Conservation (phyloP, 305 asterid species). For the Rubia tinctorum region DNA sequence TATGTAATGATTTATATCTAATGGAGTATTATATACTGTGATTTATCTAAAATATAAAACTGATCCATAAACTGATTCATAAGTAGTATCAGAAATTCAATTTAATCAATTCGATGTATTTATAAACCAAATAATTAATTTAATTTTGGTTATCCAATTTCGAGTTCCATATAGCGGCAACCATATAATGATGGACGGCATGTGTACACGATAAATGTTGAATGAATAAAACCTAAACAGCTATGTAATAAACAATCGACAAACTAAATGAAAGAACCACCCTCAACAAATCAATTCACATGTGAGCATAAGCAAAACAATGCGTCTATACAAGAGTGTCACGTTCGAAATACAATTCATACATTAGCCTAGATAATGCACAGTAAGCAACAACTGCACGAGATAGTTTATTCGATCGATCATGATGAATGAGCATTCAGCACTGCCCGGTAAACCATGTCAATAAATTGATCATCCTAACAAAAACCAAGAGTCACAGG, state of each 20-base stretch:
- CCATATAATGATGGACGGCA: not conserved
- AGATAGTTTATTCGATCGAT: constrained; percentile 4
- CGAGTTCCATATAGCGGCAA: too few species aligned
- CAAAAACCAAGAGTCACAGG: not conserved
- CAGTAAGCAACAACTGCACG: constrained; percentile 13
- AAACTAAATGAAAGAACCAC: constrained; percentile 4
- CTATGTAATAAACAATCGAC: not conserved
- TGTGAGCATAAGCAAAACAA: constrained; percentile 5
- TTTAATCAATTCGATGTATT: too few species aligned
- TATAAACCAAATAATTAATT: too few species aligned
- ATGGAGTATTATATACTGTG: too few species aligned
- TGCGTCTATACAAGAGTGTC: constrained; percentile 16
- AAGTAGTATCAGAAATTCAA: too few species aligned
- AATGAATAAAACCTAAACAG: not conserved
- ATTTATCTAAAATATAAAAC: too few species aligned
- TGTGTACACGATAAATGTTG: not conserved
- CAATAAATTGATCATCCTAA: constrained; percentile 70
- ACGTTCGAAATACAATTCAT: not conserved
- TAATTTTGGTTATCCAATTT: too few species aligned
- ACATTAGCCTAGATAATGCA: constrained; percentile 16
- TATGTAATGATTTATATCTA: too few species aligned
- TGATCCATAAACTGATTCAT: too few species aligned
- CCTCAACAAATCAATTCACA: not conserved
- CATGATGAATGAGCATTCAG: constrained; percentile 47
- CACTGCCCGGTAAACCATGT: constrained; percentile 63